Base-by-base conservation (phyloP, 2,329 filamentous ascomycete genomes). In the Lomentospora prolificans region DNA sequence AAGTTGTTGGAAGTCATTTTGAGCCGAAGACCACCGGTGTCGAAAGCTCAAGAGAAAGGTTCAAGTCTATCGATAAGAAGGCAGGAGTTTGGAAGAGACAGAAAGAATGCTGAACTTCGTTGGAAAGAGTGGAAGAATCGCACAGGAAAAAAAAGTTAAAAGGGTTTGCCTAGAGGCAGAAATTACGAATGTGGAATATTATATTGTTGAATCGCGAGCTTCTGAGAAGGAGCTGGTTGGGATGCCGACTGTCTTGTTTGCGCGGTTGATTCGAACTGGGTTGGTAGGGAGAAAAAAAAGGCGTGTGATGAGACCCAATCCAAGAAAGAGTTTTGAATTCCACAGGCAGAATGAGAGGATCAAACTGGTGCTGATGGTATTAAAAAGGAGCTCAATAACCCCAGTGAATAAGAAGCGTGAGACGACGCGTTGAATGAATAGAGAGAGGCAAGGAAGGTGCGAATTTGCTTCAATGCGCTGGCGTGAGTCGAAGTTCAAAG, bases 21-120 rank as follows among this genome's bases (percentile, higher is more conserved):
- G 46, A 51, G 46, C 82, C 95, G 87, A 79, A 96, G 89, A 94
- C 90, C 90, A 82, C 92, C 92, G 83, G 92, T 86, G 92, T 96
- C 87, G 86, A 95, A 86, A 64, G 72, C 74, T 79, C 75, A 74
- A 67, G 64, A 57, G 53, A 46, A 62, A 55, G 41, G 33, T 58
- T 58, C 27, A 48, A 48, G 53, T 55, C 53, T 55, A 55, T 55
- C 41, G 25, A 51, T 28, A 30, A 51, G 48, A 51, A 28, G 28
- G 30, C 25, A 14, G 24, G 22, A 9, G 25, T 17, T n/a, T n/a
- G n/a, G 48, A 51, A 31, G 48, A 17, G 48, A 19, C 48, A 12
- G 30, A 28, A 51, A 12, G 24, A 51, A 51, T 31, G 48, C 28
- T 51, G 48, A 48, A 25, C 7, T 27, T 50, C 17, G 39, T 31